Evolutionary conservation across 495 filamentous ascomycete species (phyloP).

Genomic region (Jackrogersella multiformis): DNA sequence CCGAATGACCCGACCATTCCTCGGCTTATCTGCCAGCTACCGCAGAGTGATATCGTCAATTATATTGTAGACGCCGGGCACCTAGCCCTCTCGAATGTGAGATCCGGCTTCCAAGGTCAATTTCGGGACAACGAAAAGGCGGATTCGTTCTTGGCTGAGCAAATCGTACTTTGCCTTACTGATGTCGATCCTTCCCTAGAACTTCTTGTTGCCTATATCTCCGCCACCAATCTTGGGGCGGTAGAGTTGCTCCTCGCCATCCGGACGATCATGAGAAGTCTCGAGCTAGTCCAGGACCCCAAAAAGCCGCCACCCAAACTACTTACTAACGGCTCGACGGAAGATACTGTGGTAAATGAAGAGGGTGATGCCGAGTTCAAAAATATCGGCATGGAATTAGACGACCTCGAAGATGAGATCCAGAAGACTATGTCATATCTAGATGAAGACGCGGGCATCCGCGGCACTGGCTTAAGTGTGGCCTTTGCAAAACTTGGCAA

Average conservation of each 20-base stretch:
- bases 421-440: constrained; percentile 62
- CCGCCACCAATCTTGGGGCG: constrained; percentile 57
- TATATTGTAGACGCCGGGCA: constrained; percentile 73
- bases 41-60: constrained; percentile 61
- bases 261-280: constrained; percentile 59
- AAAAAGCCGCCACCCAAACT: constrained; percentile 48
- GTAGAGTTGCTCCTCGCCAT: constrained; percentile 59
- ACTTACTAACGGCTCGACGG: constrained; percentile 48
- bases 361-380: constrained; percentile 49
- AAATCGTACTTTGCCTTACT: constrained; percentile 67
- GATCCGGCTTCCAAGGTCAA: constrained; percentile 65
- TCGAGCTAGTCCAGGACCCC: constrained; percentile 56
- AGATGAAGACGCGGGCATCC: constrained; percentile 52
- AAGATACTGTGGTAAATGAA: constrained; percentile 39
- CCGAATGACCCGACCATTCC: constrained; percentile 40
- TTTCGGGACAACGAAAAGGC: constrained; percentile 49
- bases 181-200: constrained; percentile 69
- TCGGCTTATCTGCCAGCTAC: constrained; percentile 60
- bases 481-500: constrained; percentile 71
- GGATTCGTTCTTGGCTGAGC: constrained; percentile 59
- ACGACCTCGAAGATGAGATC: constrained; percentile 59
- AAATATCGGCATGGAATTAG: constrained; percentile 57
- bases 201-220: constrained; percentile 65
- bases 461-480: constrained; percentile 57
- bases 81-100: constrained; percentile 67